Base-by-base conservation (phyloP, 148 eudicot species). In the Heliosperma pusillum region DNA sequence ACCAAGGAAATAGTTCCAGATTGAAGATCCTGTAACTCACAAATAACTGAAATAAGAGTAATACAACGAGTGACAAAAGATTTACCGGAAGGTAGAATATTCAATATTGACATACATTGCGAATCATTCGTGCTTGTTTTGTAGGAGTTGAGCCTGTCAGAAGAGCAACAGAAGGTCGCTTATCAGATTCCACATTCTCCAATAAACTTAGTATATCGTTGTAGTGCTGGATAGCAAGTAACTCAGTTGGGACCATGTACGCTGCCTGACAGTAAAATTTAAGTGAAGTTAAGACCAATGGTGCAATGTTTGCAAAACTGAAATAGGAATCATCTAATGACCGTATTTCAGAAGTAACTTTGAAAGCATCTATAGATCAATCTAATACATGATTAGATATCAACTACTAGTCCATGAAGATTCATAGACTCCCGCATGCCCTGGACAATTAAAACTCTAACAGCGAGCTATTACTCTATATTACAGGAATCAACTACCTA, bases 211-310 rank as follows among this genome's bases (percentile, higher is more conserved):
- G 80, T 74, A 92, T 69, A 77, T 89, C 87, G 61, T 90, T 87
- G 78, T 92, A 85, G 83, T 95, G 98, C 87, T 95, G 98, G 75
- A 86, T 72, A 66, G 98, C 98, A 73, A 95, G 92, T 77, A 95
- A 85, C 85, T 95, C 98, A 53, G 98, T 92, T 42, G 98, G 98
- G 80, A 86, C 98, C 98, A 95, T 95, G 77, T 86, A 90, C 64
- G 98, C 98, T 79, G 96, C 98, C 98, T 94, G 83, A 64, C 66
- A 61, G 30, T 30, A 76, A 47, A 21, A 71, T 61, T 13, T 40
- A 50, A 64, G 17, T 27, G n/a, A 79, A 40, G 29, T 65, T 29
- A 42, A 40, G 7, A 66, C 27, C 25, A 33, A 55, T 29, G 40
- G 40, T 27, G 3, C 25, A 3, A 68, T 30, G 30, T 19, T 44